Evolutionary conservation across 371 early-diverging fungal species (phyloP).

Genomic region (Zychaea mexicana): DNA sequence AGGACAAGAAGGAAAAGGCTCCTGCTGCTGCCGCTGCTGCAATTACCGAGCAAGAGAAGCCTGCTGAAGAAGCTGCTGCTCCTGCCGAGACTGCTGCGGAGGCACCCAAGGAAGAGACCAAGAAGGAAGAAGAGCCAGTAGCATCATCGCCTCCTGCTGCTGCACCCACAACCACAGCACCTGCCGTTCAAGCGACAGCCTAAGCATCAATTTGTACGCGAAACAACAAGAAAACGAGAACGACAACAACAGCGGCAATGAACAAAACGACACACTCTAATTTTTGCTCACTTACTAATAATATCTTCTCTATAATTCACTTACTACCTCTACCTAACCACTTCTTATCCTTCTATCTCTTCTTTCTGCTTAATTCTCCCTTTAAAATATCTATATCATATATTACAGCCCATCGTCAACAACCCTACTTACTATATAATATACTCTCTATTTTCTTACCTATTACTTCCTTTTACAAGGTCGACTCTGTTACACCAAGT

Average conservation of each 20-base stretch:
- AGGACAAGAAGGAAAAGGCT: conserved; percentile 25
- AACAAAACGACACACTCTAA: neutral
- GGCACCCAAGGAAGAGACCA: conserved; percentile 8
- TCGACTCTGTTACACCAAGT: conserved; percentile 2
- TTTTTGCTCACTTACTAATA: neutral
- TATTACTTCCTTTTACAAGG: neutral
- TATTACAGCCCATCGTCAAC: neutral
- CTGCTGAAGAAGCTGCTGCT: neutral
- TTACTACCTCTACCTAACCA: neutral
- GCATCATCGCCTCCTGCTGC: neutral
- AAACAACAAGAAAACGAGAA: neutral
- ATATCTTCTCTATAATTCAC: neutral
- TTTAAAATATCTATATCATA: neutral
- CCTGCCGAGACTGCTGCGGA: conserved; percentile 5
- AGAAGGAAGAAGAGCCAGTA: conserved; percentile 12
- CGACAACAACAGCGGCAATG: neutral
- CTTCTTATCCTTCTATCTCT: neutral
- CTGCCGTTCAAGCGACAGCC: conserved; percentile 23
- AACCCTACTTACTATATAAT: neutral
- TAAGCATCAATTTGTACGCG: neutral
- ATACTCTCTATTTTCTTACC: neutral
- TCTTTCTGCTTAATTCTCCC: neutral
- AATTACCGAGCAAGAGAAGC: conserved; percentile 12
- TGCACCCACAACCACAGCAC: conserved; percentile 8
- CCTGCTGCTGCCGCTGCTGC: neutral